Evolutionary conservation across 1,284 basidiomycete species (phyloP), one percentile per base, ranked within the genome.

Genomic region (Microstroma glucosiphilum): DNA sequence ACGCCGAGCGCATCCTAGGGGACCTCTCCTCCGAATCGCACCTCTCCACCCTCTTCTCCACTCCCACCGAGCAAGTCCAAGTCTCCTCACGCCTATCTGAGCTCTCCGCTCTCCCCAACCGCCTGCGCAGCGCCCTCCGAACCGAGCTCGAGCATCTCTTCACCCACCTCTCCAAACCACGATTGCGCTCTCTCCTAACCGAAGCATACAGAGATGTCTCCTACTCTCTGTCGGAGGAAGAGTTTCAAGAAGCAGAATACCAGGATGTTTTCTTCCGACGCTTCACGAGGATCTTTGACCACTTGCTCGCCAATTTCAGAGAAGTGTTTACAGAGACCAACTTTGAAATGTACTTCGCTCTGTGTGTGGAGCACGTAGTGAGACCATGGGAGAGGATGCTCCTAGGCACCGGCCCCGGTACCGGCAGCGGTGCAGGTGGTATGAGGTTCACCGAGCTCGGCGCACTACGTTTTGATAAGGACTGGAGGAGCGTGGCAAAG

Each of bases 381-480:
- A 84, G 89, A 48, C 92, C 92, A 41, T 97, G 93, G 92, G 96
- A 99, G 81, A 91, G 89, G 77, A 85, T 88, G 73, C 83, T 93
- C 23, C 82, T 88, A 19, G 51, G 21, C 7, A 25, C 21, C 19
- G 13, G 13, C 25, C 2, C 51, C 7, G 8, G 21, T 6, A 15
- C 17, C 7, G 43, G 43, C 21, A 7, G 21, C 21, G 15, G 21
- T 6, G n/a, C 3, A 8, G 26, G 21, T 13, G 21, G 51, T 6
- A 23, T 54, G 13, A 19, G 51, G 21, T 54, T 54, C 26, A 54
- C n/a, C 6, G 56, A 96, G 89, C 85, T 97, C 58, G 96, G 96
- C n/a, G 93, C 93, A 1, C 88, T 98, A 64, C 89, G 92, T 15
- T 96, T 96, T 78, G 96, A 99, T 75, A 87, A 90, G 37, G 96